Evolutionary conservation across 1,284 basidiomycete species (phyloP).

Genomic region (Ustilago tritici): DNA sequence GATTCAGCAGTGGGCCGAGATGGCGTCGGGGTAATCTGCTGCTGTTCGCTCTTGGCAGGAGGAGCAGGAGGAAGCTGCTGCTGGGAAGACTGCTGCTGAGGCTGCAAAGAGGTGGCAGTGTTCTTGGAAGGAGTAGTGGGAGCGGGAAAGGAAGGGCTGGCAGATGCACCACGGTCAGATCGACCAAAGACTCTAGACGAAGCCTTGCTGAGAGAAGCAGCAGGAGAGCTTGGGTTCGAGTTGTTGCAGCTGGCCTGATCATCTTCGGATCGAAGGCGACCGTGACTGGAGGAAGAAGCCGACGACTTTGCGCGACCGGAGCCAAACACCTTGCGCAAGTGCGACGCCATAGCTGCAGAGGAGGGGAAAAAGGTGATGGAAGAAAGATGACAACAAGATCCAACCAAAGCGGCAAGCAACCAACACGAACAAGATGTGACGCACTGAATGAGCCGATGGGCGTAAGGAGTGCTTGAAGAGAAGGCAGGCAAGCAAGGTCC

Average conservation of each 20-base stretch:
- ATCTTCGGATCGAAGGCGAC: constrained; percentile 33
- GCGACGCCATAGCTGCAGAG: constrained; percentile 40
- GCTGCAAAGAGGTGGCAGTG: constrained; percentile 1
- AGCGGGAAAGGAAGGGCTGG: constrained; percentile 23
- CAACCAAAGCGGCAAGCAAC: not conserved
- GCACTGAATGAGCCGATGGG: constrained; percentile 7
- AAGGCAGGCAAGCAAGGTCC: not conserved
- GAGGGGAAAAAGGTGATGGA: constrained; percentile 27
- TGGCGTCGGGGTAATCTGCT: constrained; percentile 16
- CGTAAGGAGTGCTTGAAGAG: constrained; percentile 1
- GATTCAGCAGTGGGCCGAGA: constrained; percentile 29
- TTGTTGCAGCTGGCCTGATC: constrained; percentile 29
- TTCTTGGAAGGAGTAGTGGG: constrained; percentile 22
- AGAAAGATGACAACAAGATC: constrained; percentile 26
- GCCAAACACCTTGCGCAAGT: constrained; percentile 54
- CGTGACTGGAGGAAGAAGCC: constrained; percentile 32
- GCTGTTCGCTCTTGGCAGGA: constrained; percentile 30
- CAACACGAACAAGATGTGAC: not conserved
- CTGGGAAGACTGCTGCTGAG: constrained; percentile 1
- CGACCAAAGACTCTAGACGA: constrained; percentile 39
- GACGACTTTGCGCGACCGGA: constrained; percentile 51
- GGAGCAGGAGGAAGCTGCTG: constrained; percentile 24
- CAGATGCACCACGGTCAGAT: constrained; percentile 37
- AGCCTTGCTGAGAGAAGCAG: constrained; percentile 34
- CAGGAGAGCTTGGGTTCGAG: constrained; percentile 37